Percentiles rank a stretch among this genome's conserved stretches.
These are phyloP conservation scores for Colletotrichum tropicale DNA, from an alignment of 2,329 filamentous ascomycete species.

Conservation along the genomic window DNA sequence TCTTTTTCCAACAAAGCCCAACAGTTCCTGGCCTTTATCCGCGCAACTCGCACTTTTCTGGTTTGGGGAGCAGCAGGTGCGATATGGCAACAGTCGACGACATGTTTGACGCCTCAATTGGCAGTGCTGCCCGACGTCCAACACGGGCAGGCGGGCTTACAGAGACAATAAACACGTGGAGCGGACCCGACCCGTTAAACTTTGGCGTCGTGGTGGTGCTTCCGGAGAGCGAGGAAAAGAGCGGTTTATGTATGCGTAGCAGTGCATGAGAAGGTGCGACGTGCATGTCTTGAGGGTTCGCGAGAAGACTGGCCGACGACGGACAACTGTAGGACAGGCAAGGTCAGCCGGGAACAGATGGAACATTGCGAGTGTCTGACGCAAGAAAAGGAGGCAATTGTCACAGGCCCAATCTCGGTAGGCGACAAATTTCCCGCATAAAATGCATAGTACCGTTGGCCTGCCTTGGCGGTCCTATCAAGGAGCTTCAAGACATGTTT, in stretches of 20 bases:
- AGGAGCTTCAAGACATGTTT: constrained; percentile 22
- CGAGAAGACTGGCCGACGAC: neutral
- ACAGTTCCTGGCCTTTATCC: neutral
- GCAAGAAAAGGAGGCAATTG: neutral
- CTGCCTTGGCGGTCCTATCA: constrained; percentile 18
- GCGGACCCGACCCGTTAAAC: neutral
- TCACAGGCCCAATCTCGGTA: constrained; percentile 17
- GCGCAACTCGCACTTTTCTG: neutral
- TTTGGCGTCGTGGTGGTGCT: neutral
- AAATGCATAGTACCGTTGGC: constrained; percentile 15
- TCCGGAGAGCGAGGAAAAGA: neutral
- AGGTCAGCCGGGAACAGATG: neutral
- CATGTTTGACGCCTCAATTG: neutral
- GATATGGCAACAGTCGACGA: neutral
- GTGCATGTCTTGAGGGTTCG: neutral
- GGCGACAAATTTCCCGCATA: constrained; percentile 19
- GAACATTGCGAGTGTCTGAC: neutral
- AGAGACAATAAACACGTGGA: neutral
- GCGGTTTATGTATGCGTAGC: constrained; percentile 12
- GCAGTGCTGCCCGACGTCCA: neutral
- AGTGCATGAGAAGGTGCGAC: constrained; percentile 14
- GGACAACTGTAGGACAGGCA: neutral
- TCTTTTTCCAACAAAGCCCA: constrained; percentile 7
- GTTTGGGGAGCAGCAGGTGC: neutral
- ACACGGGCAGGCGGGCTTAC: neutral